These are phyloP conservation scores for Trichosporon ovoides DNA, from an alignment of 1,284 basidiomycete genomes.

Conservation along the genomic window DNA sequence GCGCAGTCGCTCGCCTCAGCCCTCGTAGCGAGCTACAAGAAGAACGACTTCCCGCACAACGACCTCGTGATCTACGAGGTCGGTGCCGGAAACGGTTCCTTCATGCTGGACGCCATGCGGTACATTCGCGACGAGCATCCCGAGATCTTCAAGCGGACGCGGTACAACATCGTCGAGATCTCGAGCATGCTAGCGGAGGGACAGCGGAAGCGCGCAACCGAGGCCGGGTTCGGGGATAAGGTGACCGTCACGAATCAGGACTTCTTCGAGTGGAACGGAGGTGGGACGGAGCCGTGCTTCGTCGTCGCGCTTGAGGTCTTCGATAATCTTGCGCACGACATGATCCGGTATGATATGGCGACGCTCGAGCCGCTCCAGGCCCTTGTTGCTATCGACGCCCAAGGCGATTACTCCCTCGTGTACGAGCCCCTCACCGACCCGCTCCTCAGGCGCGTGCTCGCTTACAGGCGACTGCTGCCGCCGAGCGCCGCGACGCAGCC, in stretches of 20 bases:
- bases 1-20: slow-evolving; percentile 84
- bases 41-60: slow-evolving; percentile 91
- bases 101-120: slow-evolving; percentile 81
- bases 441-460: slow-evolving; percentile 59
- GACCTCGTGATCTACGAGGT: slow-evolving; percentile 95
- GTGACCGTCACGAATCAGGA: slow-evolving; percentile 74
- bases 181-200: slow-evolving; percentile 67
- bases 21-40: slow-evolving; percentile 81
- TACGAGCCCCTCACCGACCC: slow-evolving; percentile 84
- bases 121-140: slow-evolving; percentile 74
- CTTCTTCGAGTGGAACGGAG: slow-evolving; percentile 73
- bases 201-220: slow-evolving; percentile 61
- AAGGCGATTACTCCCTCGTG: slow-evolving; percentile 78
- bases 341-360: slow-evolving; percentile 78
- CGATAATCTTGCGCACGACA: slow-evolving; percentile 95
- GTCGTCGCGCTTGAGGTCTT: slow-evolving; percentile 93
- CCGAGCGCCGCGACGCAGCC: slow-evolving; percentile 49
- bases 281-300: slow-evolving; percentile 78
- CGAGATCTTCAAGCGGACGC: slow-evolving; percentile 82
- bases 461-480: slow-evolving; percentile 61
- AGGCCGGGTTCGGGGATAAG: slow-evolving; percentile 57
- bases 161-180: slow-evolving; percentile 87
- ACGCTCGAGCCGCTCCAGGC: slow-evolving; percentile 79
- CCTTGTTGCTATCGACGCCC: slow-evolving; percentile 70
- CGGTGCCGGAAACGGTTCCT: slow-evolving; percentile 93